Conservation (phyloP, 495 filamentous ascomycete species). For the Neurospora cerealis region DNA sequence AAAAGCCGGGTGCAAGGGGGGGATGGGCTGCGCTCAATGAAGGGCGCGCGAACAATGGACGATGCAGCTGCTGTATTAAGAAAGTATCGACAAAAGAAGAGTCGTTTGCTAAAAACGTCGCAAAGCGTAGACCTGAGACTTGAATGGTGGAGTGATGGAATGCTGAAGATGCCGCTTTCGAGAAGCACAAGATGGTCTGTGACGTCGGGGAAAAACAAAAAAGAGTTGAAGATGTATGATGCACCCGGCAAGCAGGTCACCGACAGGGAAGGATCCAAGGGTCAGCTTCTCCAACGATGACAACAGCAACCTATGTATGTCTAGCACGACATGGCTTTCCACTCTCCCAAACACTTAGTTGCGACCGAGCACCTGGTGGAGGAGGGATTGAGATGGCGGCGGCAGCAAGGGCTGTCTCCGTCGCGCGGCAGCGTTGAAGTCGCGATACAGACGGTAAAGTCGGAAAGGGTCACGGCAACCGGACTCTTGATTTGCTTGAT, state of each 20-base stretch:
- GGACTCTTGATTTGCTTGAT: background rate
- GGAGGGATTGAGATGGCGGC: background rate
- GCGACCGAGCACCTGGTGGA: background rate
- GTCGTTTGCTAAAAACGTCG: slow-evolving; percentile 2
- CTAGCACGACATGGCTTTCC: background rate
- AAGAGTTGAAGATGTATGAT: background rate
- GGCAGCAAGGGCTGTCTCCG: background rate
- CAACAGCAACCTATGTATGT: background rate
- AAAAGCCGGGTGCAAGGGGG: slow-evolving; percentile 2
- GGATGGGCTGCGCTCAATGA: slow-evolving; percentile 2
- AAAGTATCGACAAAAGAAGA: slow-evolving; percentile 9
- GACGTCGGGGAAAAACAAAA: slow-evolving; percentile 4
- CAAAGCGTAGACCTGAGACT: background rate
- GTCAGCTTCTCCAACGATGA: background rate
- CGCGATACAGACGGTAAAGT: background rate
- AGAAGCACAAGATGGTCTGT: background rate
- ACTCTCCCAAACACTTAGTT: background rate
- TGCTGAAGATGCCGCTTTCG: background rate
- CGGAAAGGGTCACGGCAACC: background rate
- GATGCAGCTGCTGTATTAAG: slow-evolving; percentile 26
- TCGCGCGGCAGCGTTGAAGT: background rate
- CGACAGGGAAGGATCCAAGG: background rate
- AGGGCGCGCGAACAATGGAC: slow-evolving; percentile 15
- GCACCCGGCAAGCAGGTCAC: background rate
- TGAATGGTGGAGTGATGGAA: background rate